Evolutionary conservation across 1,139 yeast genomes (phyloP).

Genomic region (Kodamaea sp.): DNA sequence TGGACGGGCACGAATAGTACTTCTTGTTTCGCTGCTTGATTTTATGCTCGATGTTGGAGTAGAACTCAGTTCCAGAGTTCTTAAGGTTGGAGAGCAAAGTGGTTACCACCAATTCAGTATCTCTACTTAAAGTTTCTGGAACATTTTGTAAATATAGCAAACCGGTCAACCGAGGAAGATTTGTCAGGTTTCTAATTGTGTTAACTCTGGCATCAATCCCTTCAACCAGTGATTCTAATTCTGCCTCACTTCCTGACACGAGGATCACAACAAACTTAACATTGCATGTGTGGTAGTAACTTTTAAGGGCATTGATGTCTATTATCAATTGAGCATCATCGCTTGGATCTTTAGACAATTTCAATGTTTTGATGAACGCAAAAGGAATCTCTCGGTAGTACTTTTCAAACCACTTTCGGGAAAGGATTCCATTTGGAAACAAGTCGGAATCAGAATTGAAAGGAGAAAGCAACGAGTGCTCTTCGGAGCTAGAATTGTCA

Average conservation of each 20-base stretch:
- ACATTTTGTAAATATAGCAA: slow-evolving; percentile 25
- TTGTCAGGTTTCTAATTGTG: slow-evolving; percentile 29
- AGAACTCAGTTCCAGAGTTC: slow-evolving; percentile 35
- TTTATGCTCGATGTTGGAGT: slow-evolving; percentile 31
- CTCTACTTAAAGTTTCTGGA: slow-evolving; percentile 21
- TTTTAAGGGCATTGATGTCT: slow-evolving; percentile 20
- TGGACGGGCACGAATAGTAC: slow-evolving; percentile 38
- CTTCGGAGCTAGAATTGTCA: slow-evolving; percentile 7
- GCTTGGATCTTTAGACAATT: slow-evolving; percentile 18
- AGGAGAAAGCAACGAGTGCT: slow-evolving; percentile 38
- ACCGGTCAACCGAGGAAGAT: slow-evolving; percentile 33
- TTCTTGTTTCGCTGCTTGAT: slow-evolving; percentile 40
- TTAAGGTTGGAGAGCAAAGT: slow-evolving; percentile 34
- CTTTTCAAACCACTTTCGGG: slow-evolving; percentile 38
- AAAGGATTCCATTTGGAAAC: slow-evolving; percentile 46
- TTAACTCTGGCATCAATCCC: slow-evolving; percentile 21
- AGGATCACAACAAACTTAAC: slow-evolving; percentile 33
- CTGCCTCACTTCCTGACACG: slow-evolving; percentile 19
- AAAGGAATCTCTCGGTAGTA: slow-evolving; percentile 37
- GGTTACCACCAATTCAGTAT: slow-evolving; percentile 30
- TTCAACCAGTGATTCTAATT: neutral
- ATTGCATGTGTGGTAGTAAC: slow-evolving; percentile 17
- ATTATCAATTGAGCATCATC: slow-evolving; percentile 20
- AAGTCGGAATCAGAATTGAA: slow-evolving; percentile 38
- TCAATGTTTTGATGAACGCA: slow-evolving; percentile 27